These are phyloP conservation scores for Citrullus amarus DNA, from an alignment of 306 rosid species.

Conservation along the genomic window DNA sequence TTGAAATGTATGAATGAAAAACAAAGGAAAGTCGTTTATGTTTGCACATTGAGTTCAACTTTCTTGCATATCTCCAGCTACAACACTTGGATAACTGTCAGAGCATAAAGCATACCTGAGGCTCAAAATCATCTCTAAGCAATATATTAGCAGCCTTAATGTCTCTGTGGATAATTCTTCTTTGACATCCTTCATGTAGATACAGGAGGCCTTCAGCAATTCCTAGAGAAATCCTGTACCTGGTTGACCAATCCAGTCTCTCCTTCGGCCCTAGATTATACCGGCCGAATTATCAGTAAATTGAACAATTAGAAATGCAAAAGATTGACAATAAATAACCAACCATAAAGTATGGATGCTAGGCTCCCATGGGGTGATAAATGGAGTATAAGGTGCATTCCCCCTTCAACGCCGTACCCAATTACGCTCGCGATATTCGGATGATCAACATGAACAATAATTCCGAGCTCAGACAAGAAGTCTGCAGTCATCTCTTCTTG, in stretches of 20 bases:
- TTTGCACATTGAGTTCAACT: not conserved
- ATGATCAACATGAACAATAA: conserved; percentile 89
- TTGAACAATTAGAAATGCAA: not conserved
- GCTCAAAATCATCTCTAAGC: conserved; percentile 81
- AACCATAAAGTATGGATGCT: conserved; percentile 80
- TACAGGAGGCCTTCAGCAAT: conserved; percentile 84
- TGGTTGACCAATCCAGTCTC: conserved; percentile 58
- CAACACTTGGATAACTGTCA: conserved; percentile 1
- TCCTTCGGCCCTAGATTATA: conserved; percentile 58
- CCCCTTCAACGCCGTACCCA: conserved; percentile 97
- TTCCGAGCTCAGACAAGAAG: conserved; percentile 95
- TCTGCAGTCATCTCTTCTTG: conserved; percentile 97
- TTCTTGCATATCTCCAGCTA: not conserved
- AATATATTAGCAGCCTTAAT: conserved; percentile 92
- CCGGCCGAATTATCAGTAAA: conserved; percentile 4
- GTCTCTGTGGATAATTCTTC: conserved; percentile 92
- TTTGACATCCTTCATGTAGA: conserved; percentile 90
- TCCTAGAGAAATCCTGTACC: conserved; percentile 66
- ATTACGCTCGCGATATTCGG: conserved; percentile 84
- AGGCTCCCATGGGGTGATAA: conserved; percentile 93
- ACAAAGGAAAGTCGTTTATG: not conserved
- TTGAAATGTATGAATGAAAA: not conserved
- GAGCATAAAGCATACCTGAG: conserved; percentile 56
- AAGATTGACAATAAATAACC: conserved; percentile 12
- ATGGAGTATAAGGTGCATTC: conserved; percentile 95